Conservation (phyloP, 306 rosid species). For the Begonia loranthoides region DNA sequence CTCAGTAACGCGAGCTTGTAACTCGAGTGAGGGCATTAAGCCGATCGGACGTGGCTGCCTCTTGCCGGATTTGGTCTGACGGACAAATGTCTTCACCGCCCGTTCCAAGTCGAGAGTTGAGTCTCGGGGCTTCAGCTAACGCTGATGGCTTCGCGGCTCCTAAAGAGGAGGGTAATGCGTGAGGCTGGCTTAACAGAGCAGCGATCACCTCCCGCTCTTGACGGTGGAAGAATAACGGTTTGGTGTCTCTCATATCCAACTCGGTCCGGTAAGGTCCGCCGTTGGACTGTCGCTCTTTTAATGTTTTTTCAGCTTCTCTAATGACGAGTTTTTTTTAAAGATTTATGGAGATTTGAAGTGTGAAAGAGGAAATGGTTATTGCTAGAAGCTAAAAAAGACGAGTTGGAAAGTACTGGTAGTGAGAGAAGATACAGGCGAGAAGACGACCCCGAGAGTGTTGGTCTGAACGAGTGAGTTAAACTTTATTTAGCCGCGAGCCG, state of each 20-base stretch:
- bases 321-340: too few species aligned
- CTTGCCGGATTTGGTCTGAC: background rate
- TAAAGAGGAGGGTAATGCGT: constrained; percentile 11
- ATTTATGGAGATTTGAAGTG: too few species aligned
- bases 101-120: background rate
- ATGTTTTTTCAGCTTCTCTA: too few species aligned
- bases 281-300: too few species aligned
- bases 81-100: background rate
- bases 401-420: background rate
- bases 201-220: constrained; percentile 12
- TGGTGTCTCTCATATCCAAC: background rate
- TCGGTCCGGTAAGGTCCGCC: too few species aligned
- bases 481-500: constrained; percentile 14
- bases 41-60: background rate
- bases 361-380: background rate
- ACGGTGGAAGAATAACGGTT: constrained; percentile 16
- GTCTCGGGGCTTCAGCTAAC: background rate
- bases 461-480: constrained; percentile 20
- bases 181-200: constrained; percentile 28
- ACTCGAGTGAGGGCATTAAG: background rate
- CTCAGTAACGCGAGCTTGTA: constrained; percentile 2
- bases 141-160: background rate
- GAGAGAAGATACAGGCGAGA: background rate
- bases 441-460: constrained; percentile 21
- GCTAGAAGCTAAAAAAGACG: constrained; percentile 49